Conservation (phyloP, 2,329 filamentous ascomycete species). For the Ceratocystiopsis brevicomis region DNA sequence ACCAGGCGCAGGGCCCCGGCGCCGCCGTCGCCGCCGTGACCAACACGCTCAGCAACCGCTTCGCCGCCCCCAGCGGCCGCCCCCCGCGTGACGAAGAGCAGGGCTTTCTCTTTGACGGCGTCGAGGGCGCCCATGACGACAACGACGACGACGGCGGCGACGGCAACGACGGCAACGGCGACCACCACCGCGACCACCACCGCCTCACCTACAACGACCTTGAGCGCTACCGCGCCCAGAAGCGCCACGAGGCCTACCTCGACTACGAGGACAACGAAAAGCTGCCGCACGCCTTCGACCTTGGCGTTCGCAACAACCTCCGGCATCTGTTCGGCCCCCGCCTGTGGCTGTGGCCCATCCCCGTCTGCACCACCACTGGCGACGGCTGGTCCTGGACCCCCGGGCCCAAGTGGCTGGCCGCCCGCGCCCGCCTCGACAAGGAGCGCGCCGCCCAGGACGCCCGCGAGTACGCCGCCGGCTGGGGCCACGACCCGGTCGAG, state of each 20-base stretch:
- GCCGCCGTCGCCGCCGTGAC: conserved; percentile 33
- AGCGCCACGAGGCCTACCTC: conserved; percentile 52
- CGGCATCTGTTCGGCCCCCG: conserved; percentile 61
- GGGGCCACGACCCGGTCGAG: conserved; percentile 25
- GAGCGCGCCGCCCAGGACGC: conserved; percentile 41
- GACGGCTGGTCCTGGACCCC: conserved; percentile 94
- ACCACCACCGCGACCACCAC: conserved; percentile 7
- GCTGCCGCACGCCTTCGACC: conserved; percentile 83
- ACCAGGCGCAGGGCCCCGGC: conserved; percentile 61
- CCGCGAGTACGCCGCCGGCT: conserved; percentile 47
- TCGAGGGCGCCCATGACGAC: conserved; percentile 4
- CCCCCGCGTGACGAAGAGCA: conserved; percentile 10
- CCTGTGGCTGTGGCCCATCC: conserved; percentile 57
- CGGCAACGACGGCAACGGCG: not conserved
- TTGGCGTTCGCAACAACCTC: conserved; percentile 67
- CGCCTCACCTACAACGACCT: conserved; percentile 35
- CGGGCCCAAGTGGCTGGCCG: conserved; percentile 57
- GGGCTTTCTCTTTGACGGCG: conserved; percentile 1
- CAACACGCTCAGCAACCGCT: conserved; percentile 19
- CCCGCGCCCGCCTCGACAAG: conserved; percentile 40
- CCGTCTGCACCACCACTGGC: conserved; percentile 67
- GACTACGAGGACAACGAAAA: conserved; percentile 78
- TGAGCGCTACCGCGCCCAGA: conserved; percentile 34
- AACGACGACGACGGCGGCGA: conserved; percentile 1
- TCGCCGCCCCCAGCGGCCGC: too few species aligned